phyloP scores from a whole-genome alignment of 176 grass and related monocot genomes.

The Metroxylon sagu region DNA sequence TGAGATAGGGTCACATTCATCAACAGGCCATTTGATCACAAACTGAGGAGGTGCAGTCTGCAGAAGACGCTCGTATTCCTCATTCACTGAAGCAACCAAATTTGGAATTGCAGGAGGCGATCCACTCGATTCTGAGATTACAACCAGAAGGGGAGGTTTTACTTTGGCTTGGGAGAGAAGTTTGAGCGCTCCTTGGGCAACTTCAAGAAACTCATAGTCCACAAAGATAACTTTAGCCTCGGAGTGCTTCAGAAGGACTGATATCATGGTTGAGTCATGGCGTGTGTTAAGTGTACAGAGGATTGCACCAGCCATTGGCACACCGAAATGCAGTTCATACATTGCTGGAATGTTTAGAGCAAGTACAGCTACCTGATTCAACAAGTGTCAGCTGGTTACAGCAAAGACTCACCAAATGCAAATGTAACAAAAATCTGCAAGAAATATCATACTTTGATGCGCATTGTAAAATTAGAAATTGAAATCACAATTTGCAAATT shows the following conservation, averaged over 20 bases:
- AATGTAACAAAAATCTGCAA: too few species aligned
- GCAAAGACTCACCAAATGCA: neutral
- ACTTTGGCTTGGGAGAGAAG: slow-evolving; percentile 31
- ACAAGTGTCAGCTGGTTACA: neutral
- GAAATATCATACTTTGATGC: too few species aligned
- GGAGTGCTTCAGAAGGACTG: slow-evolving; percentile 57
- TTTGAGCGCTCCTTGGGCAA: slow-evolving; percentile 33
- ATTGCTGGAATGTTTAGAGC: slow-evolving; percentile 67
- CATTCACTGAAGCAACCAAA: neutral
- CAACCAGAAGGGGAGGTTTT: slow-evolving; percentile 26
- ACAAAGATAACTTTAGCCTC: slow-evolving; percentile 68
- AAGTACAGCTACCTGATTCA: slow-evolving; percentile 61
- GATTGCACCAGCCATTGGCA: slow-evolving; percentile 70
- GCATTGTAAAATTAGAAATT: too few species aligned
- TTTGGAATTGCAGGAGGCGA: neutral
- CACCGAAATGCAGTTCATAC: slow-evolving; percentile 73
- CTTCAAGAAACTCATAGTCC: slow-evolving; percentile 37
- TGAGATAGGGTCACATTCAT: slow-evolving; percentile 66
- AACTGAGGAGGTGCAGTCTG: slow-evolving; percentile 16
- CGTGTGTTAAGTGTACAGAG: slow-evolving; percentile 74
- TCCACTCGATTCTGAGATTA: slow-evolving; percentile 35
- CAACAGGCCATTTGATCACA: slow-evolving; percentile 36
- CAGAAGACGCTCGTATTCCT: slow-evolving; percentile 59
- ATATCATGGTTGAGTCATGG: slow-evolving; percentile 52
- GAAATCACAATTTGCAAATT: too few species aligned